Evolutionary conservation across 805 yeast species (phyloP), one percentile per base, ranked within the genome.

Genomic region (Cephaloascus fragrans): DNA sequence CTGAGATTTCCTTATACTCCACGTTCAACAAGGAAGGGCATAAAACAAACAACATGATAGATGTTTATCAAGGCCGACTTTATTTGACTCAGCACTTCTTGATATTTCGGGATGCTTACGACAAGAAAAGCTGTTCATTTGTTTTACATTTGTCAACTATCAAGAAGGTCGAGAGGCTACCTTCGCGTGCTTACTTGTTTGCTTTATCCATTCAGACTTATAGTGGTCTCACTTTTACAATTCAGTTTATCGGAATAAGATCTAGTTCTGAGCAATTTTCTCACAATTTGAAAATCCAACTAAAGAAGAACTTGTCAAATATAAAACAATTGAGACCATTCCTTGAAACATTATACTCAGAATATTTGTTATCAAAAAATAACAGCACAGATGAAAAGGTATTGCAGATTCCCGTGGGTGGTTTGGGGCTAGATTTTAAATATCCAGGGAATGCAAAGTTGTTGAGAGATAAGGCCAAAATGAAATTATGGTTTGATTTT

Each of bases 401-500:
- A 8, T 69, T 69, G 2, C 53, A 54, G 3, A 76, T 87, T 0
- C 88, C 94, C 0, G 62, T 67, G 6, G 94, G 94, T 18, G 99
- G 99, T 0, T 64, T 93, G 18, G 99, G 99, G 0, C 73, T 83
- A 51, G 61, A 62, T 10, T 90, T 79, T 61, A 82, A 84, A 46
- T 93, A 80, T 55, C 98, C 98, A 0, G 98, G 98, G 0, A 87
- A 86, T 54, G 73, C 94, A 3, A 73, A 73, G 43, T 79, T 78
- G 43, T 62, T 77, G 37, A 75, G 86, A 39, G 97, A 90, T 52
- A 82, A 85, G 48, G 69, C 88, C 4, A 90, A 89, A 47, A 75
- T 90, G 73, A 80, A 90, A 49, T 65, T 88, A 39, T 93, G 99
- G 99, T 87, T 85, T 53, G 97, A 90, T 51, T 83, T 84, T 50